Percentiles rank a stretch among this genome's conserved stretches.
phyloP scores from a whole-genome alignment of 345 rosid genomes.

The Jatropha curcas region DNA sequence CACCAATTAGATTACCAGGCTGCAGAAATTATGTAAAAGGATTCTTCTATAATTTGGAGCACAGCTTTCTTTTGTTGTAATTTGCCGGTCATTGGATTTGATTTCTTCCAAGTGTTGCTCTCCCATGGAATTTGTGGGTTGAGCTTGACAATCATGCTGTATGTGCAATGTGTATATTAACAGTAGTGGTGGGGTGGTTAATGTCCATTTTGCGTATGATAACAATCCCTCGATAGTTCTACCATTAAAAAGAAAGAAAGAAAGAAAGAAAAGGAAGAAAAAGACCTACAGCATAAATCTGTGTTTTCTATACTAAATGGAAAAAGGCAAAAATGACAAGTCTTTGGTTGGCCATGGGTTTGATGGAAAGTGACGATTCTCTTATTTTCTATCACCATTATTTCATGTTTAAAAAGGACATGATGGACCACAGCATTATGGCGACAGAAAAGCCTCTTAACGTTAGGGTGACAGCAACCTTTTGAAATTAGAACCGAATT shows the following conservation, averaged over 20 bases:
- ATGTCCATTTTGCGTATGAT: conserved; percentile 1
- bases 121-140: conserved; percentile 19
- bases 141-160: neutral
- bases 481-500: too few relatives aligned
- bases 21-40: conserved; percentile 8
- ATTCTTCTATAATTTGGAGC: neutral
- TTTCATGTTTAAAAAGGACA: neutral
- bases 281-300: too few relatives aligned
- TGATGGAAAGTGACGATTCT: conserved; percentile 4
- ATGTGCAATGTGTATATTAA: neutral
- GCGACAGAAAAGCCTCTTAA: too few relatives aligned
- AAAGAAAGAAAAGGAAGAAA: too few relatives aligned
- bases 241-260: neutral
- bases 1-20: conserved; percentile 17
- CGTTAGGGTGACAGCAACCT: too few relatives aligned
- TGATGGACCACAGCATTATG: neutral
- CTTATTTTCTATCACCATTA: too few relatives aligned
- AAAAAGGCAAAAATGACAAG: neutral
- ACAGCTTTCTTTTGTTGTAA: neutral
- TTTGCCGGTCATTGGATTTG: neutral
- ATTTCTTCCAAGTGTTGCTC: neutral
- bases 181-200: neutral
- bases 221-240: neutral
- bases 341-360: neutral
- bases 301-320: too few relatives aligned